phyloP scores from a whole-genome alignment of 2,329 filamentous ascomycete species.

The Ophiocordyceps sinensis region DNA sequence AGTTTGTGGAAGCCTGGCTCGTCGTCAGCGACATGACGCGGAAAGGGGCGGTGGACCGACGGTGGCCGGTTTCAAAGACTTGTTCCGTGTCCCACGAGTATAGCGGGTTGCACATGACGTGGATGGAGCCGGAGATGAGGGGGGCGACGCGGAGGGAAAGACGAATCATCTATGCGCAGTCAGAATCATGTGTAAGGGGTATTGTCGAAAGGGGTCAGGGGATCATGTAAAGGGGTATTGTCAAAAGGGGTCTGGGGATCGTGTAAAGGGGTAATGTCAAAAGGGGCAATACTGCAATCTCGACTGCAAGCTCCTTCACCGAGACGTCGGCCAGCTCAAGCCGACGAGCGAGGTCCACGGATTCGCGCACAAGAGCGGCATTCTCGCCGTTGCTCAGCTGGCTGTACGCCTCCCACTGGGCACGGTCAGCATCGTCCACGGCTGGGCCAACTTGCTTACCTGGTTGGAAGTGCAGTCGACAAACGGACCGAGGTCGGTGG shows the following conservation, averaged over 20 bases:
- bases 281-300: background rate
- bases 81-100: background rate
- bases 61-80: background rate
- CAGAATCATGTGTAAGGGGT: no score
- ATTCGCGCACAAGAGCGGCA: background rate
- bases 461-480: slow-evolving; percentile 1
- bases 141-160: background rate
- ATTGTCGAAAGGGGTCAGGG: no score
- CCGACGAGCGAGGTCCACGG: background rate
- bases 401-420: background rate
- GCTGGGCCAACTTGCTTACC: background rate
- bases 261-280: no score
- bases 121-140: background rate
- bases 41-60: background rate
- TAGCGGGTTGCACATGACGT: slow-evolving; percentile 1
- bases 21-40: background rate
- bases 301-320: background rate
- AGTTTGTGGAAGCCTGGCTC: background rate
- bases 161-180: background rate
- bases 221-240: no score
- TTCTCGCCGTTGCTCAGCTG: background rate
- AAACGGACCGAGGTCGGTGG: background rate
- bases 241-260: no score
- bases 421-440: background rate
- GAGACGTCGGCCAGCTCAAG: background rate